Evolutionary conservation across 768 basidiomycete genomes (phyloP), one percentile per base, ranked within the genome.

Genomic region (Phylloporus sp.): DNA sequence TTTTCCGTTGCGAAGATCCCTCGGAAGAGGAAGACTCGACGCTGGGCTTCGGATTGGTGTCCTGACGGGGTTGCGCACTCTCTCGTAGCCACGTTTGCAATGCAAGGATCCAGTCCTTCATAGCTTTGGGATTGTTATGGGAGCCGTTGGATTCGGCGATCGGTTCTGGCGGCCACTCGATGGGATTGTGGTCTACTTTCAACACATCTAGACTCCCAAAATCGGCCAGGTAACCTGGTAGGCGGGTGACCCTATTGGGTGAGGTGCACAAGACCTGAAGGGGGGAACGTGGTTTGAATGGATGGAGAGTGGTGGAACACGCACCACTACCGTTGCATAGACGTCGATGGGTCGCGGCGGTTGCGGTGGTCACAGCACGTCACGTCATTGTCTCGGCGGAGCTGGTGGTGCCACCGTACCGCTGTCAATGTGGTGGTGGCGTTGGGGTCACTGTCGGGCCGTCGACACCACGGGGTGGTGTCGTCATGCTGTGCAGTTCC

Each of bases 131-230:
- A 47, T 76, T 73, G 38, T 76, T 69, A 15, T 63, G 53, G 22
- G 74, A 71, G 35, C 62, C 68, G 10, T 68, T 62, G 15, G 63
- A 58, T 35, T 77, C 75, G 61, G 84, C 61, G 13, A 86, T 69
- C 38, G 70, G 48, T 50, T 71, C 76, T 7, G 90, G 86, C 0
- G 95, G 95, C 91, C 93, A 98, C 65, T 92, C 86, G 31, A 96
- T 77, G 4, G 94, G 94, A 61, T 99, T 98, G 52, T 85, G 81
- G 53, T 95, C 93, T 9, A 89, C 71, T 65, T 90, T 90, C 56
- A 98, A 73, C 26, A 96, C 77, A 38, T 81, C 80, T 32, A 99
- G 73, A 41, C 76, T 71, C 24, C 69, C 68, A 61, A 96, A 95
- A 42, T 82, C 77, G 4, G 77, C 65, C 39, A 99, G 63, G 65